Conservation (phyloP, 768 basidiomycete genomes). For the Suillus ampliporus region DNA sequence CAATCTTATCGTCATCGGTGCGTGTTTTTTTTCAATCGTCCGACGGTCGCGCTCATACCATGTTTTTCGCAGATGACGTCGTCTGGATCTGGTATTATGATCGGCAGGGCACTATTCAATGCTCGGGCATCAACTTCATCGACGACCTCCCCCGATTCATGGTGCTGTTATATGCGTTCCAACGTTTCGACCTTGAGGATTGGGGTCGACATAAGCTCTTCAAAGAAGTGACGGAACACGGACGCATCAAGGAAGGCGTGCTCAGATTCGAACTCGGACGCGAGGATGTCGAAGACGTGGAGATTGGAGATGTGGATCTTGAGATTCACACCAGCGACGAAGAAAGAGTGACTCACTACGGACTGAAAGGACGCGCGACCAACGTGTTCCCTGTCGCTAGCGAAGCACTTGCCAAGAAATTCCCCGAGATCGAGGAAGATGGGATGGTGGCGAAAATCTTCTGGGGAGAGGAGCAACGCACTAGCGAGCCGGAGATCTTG, state of each 20-base stretch:
- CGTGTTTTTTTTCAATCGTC: not conserved
- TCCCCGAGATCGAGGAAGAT: not conserved
- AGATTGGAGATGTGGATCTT: not conserved
- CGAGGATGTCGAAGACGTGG: too few relatives aligned
- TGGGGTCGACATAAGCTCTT: not conserved
- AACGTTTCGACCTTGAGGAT: not conserved
- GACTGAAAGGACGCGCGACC: not conserved
- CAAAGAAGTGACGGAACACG: too few relatives aligned
- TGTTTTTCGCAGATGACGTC: not conserved
- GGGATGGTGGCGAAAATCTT: not conserved
- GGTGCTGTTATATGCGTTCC: slow-evolving; percentile 1
- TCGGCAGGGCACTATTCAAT: slow-evolving; percentile 2
- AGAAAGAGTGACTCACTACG: slow-evolving; percentile 1
- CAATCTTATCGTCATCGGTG: slow-evolving; percentile 6
- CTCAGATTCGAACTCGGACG: not conserved
- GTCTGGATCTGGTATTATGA: slow-evolving; percentile 9
- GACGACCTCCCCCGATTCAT: slow-evolving; percentile 8
- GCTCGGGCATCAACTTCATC: slow-evolving; percentile 1
- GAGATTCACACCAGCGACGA: not conserved
- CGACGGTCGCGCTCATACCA: not conserved
- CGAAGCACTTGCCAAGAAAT: not conserved
- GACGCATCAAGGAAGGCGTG: not conserved
- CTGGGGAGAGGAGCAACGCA: not conserved
- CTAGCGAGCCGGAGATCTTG: not conserved
- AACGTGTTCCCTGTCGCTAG: slow-evolving; percentile 4